Conservation (phyloP, 352 stramenopile species). For the Phytophthora pistaciae region DNA sequence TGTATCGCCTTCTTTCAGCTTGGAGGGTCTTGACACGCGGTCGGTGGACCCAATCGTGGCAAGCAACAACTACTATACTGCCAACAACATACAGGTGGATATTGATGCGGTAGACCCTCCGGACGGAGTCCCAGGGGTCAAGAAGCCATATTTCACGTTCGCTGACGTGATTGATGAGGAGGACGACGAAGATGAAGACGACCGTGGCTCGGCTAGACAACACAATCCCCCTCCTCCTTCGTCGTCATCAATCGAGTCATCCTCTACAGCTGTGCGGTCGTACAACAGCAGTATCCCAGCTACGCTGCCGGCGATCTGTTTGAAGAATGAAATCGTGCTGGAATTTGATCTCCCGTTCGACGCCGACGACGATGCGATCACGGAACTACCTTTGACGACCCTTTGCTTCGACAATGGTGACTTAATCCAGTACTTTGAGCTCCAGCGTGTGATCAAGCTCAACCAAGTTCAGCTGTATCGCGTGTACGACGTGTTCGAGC, state of each 20-base stretch:
- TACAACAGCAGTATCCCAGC: slow-evolving; percentile 62
- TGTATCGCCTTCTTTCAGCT: slow-evolving; percentile 71
- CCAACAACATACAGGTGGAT: slow-evolving; percentile 87
- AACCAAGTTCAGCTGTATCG: slow-evolving; percentile 73
- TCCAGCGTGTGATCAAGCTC: slow-evolving; percentile 80
- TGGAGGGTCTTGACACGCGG: slow-evolving; percentile 73
- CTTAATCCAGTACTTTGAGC: slow-evolving; percentile 82
- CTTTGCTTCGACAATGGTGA: slow-evolving; percentile 88
- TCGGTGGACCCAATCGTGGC: slow-evolving; percentile 78
- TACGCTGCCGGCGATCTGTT: slow-evolving; percentile 69
- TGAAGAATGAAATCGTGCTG: slow-evolving; percentile 88
- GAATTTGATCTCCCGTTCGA: slow-evolving; percentile 87
- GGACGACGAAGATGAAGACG: slow-evolving; percentile 68
- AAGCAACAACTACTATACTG: slow-evolving; percentile 87
- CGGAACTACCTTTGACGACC: slow-evolving; percentile 70
- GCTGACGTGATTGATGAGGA: slow-evolving; percentile 74
- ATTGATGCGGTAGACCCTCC: slow-evolving; percentile 58
- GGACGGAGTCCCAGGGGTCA: slow-evolving; percentile 40
- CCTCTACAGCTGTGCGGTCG: slow-evolving; percentile 61
- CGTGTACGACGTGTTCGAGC: slow-evolving; percentile 79
- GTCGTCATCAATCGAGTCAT: slow-evolving; percentile 63
- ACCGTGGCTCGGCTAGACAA: slow-evolving; percentile 7
- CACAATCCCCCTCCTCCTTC: slow-evolving; percentile 21
- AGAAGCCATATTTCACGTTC: slow-evolving; percentile 66
- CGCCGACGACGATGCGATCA: slow-evolving; percentile 63